Base-by-base conservation (phyloP, 2,329 filamentous ascomycete species). In the Mariannaea elegans region DNA sequence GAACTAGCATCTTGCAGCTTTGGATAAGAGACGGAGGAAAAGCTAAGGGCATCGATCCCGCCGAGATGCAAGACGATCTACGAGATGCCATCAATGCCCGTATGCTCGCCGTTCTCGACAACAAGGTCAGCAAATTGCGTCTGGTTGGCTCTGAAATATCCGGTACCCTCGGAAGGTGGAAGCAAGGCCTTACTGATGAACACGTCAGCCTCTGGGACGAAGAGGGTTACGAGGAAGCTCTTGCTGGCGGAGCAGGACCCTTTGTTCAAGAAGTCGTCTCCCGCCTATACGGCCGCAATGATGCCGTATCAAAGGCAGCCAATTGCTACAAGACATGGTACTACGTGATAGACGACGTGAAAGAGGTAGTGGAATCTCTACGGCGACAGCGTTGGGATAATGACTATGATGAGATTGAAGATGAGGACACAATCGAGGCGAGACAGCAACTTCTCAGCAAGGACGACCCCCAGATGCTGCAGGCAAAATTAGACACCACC, bases 321-420 rank as follows among this genome's bases (percentile, higher is more conserved):
- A 79, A 83, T 12, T 81, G 83, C 44, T 95, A 95, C 71, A 82
- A 87, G 58, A 82, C 83, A 1, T 97, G 94, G 93, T 84, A 87
- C 44, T 80, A 82, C n/a, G 84, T 89, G 5, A 85, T 96, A n/a
- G 84, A 89, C 60, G 86, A 88, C 51, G 85, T 91, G 13, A 83
- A 83, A 41, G 79, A 81, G 16, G 81, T 89, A 3, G 84, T 93
- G 7, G 86, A 87, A 38, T 82, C 86, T 58, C 83, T 95, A 67
- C 85, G 82, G 61, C 84, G 85, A 45, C 87, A 89, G 65, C 85
- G 87, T 56, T 94, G 91, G 90, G 90, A 94, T 63, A 89, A 92
- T 55, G 90, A 92, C 61, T 82, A 88, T 24, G 87, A 90, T 49
- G 87, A 90, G 49, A 86, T 92, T 38, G 90, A 93, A 60, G 90